Base-by-base conservation (phyloP, 352 stramenopile species). In the Phytophthora meadii region DNA sequence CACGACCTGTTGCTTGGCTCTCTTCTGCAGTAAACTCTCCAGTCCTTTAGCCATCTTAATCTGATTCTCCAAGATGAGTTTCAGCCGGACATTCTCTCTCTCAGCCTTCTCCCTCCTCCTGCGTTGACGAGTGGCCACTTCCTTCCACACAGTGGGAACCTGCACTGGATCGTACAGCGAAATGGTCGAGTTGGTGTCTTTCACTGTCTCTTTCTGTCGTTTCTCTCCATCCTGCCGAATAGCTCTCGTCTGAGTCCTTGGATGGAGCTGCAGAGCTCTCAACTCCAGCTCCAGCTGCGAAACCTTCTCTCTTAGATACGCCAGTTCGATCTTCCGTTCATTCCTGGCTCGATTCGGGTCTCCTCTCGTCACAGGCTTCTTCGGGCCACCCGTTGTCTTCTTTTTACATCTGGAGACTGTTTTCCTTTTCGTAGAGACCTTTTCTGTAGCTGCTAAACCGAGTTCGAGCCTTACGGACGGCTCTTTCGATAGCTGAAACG, bases 221-320 rank as follows among this genome's bases (percentile, higher is more conserved):
- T 64, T 69, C 28, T 52, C 30, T 17, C 41, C 9, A 2, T 65
- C 34, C 3, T 62, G 58, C 6, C 45, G 45, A 82, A 88, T 55
- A 65, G 72, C 40, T 76, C 50, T 46, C 82, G 55, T 54, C 44
- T 72, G 54, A 2, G 39, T 25, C 36, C 65, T 70, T 28, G 69
- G 59, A 55, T 74, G 69, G 6, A 77, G 55, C 48, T 65, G 54
- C 3, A 89, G 48, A 7, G 77, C 80, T 8, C 48, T 71, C 37
- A 92, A 54, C 62, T 92, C 88, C n/a, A 80, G 67, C 44, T 90
- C 76, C 54, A 92, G 48, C 15, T 72, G 76, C 12, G 87, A 61
- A 17, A 82, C 82, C 63, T 92, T 92, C 55, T 90, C 71, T 41
- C 87, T 77, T 8, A 94, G 56, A 58, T 89, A 94, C 0, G 69